Base-by-base conservation (phyloP, 2,329 filamentous ascomycete genomes). In the Colletotrichum truncatum region DNA sequence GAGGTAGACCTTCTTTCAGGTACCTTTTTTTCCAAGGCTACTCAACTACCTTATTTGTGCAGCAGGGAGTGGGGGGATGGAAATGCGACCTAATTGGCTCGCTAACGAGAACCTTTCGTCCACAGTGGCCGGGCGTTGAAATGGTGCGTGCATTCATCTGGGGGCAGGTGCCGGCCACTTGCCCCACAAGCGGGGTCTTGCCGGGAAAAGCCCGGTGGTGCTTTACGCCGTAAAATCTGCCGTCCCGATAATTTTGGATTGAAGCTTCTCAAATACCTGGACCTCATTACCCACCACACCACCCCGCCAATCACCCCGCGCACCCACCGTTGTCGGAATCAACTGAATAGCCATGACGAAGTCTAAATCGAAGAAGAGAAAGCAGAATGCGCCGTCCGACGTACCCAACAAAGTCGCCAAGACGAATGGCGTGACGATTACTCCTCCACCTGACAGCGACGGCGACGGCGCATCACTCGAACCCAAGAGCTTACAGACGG, bases 401-500 rank as follows among this genome's bases (percentile, higher is more conserved):
- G 56, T 70, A 0, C 73, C 79, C 2, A 71, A 75, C 4, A 85
- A 85, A 60, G 64, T 72, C 2, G 60, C 71, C 14, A 84, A 85
- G 69, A 77, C 73, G 1, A 64, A 70, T 8, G 64, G 72, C 73
- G 23, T 25, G 14, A 68, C 75, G n/a, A 73, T 75, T 4, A 72
- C 77, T 1, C 77, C 80, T 11, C 75, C 79, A 11, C 56, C 63
- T 16, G 63, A 66, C 6, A 66, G 63, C 21, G 43, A 61, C 8
- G 58, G 46, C 28, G 78, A 80, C 46, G 73, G 73, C 36, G 68
- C 70, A 39, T 69, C 71, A 3, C 68, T 76, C 55, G 83, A 84
- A 66, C 81, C 84, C n/a, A 84, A 80, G 70, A 86, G 74, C 51
- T 76, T 89, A 4, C 78, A 83, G 55, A 81, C 83, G 0, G 76